Base-by-base conservation (phyloP, 164 flowering plant genomes). In the Vitis cinerea region DNA sequence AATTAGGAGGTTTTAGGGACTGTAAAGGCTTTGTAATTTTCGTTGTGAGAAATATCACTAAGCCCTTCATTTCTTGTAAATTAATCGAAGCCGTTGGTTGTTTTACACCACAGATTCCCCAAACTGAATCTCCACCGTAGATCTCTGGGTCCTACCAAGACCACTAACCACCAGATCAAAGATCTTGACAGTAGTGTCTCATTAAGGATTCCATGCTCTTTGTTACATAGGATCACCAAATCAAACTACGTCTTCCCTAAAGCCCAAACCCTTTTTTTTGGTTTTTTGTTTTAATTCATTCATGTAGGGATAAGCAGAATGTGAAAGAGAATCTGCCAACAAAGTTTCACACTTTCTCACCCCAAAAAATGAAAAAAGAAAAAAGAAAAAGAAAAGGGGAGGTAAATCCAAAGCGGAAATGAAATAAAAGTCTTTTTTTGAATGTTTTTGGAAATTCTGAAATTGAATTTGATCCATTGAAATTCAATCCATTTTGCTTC, bases 311-410 rank as follows among this genome's bases (percentile, higher is more conserved):
- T 84, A 85, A 85, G 85, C 80, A 50, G 54, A 62, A 44, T 71
- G 88, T 86, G 92, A 77, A 81, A 80, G 74, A 77, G 78, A 84
- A 68, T 65, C 72, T 68, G 84, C 88, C 87, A 87, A 44, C 80
- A 64, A 71, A 53, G 64, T 64, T 67, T 53, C 66, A 58, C 59
- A 49, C 11, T 17, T 48, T 56, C 52, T 10, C 10, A 52, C 37
- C 8, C 72, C 55, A 57, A 60, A 16, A 44, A 58, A 37, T 3
- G 44, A 37, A 37, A 37, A 37, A 37, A 2, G 1, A 31, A 31
- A 31, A 6, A 31, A 31, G 44, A 31, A 31, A 31, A 31, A 31
- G 0, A 3, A 31, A 31, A 0, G 6, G 4, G 6, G 6, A 31
- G 6, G 4, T 31, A 3, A 31, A 31, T 31, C 44, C 44, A 31